These are phyloP conservation scores for Canna indica DNA, from an alignment of 176 grass and related monocot genomes.

Conservation along the genomic window DNA sequence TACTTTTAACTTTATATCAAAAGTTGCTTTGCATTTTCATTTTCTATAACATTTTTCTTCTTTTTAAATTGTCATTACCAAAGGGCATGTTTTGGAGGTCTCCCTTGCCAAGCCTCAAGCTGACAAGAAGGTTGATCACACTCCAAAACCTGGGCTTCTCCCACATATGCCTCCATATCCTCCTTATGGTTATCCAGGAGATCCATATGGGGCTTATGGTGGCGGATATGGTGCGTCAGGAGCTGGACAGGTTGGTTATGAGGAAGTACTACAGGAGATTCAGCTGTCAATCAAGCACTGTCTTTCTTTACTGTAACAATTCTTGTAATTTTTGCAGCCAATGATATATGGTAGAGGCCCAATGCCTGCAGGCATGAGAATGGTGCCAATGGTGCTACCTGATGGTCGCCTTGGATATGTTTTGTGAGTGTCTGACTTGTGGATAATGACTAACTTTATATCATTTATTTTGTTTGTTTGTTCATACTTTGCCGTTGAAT, in stretches of 20 bases:
- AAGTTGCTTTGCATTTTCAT: not conserved
- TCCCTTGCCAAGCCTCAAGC: constrained; percentile 85
- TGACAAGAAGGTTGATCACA: constrained; percentile 71
- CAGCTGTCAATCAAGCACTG: no score
- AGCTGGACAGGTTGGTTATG: constrained; percentile 52
- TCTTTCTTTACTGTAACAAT: not conserved
- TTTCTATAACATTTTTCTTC: not conserved
- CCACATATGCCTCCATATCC: constrained; percentile 49
- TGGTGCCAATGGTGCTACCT: constrained; percentile 96
- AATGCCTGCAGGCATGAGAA: constrained; percentile 82
- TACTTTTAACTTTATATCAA: not conserved
- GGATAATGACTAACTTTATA: not conserved
- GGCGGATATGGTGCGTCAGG: constrained; percentile 43
- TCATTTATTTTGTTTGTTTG: not conserved
- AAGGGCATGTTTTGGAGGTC: constrained; percentile 77
- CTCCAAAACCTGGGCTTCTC: constrained; percentile 38
- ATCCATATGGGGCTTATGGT: constrained; percentile 87
- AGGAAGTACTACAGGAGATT: no score
- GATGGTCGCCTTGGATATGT: constrained; percentile 94
- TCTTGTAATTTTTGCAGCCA: constrained; percentile 35
- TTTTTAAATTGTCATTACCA: not conserved
- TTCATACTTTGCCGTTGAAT: not conserved
- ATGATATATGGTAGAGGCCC: constrained; percentile 98
- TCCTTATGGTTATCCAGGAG: constrained; percentile 52
- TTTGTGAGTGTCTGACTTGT: constrained; percentile 41